A percentile compares a stretch with the other conserved stretches of the same genome.
Evolutionary conservation across 805 yeast genomes (phyloP).

Genomic region (Maudiozyma barnettii): DNA sequence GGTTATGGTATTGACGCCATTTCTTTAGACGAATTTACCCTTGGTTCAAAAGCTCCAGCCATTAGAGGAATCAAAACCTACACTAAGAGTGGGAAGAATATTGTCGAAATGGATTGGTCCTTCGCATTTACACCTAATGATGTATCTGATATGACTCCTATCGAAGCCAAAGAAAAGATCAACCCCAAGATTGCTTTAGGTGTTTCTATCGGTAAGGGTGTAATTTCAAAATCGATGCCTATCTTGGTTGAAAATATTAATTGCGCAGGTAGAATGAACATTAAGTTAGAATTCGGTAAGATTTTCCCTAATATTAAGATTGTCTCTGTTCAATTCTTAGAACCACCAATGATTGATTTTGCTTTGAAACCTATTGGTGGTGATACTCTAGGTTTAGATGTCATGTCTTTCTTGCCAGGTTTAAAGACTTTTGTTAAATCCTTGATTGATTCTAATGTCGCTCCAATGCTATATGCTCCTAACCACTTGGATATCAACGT

Average conservation of each 20-base stretch:
- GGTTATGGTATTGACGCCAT: constrained; percentile 75
- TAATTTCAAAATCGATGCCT: constrained; percentile 68
- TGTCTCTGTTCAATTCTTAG: constrained; percentile 63
- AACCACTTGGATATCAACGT: constrained; percentile 68
- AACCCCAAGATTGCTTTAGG: constrained; percentile 78
- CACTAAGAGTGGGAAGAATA: constrained; percentile 56
- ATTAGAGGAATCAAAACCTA: constrained; percentile 64
- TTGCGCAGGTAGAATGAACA: constrained; percentile 57
- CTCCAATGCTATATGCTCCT: constrained; percentile 77
- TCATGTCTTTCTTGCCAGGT: constrained; percentile 79
- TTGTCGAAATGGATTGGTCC: constrained; percentile 77
- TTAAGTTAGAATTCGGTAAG: constrained; percentile 51
- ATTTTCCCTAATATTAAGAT: constrained; percentile 71
- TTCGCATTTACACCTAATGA: constrained; percentile 75
- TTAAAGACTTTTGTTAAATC: constrained; percentile 61
- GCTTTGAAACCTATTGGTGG: constrained; percentile 83
- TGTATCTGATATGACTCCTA: constrained; percentile 74
- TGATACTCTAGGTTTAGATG: constrained; percentile 76
- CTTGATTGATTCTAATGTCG: constrained; percentile 57
- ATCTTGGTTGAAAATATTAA: constrained; percentile 74
- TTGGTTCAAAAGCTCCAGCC: constrained; percentile 75
- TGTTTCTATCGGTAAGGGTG: constrained; percentile 71
- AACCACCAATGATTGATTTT: constrained; percentile 71
- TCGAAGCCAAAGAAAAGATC: constrained; percentile 57
- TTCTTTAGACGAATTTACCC: constrained; percentile 64